Percentiles rank a stretch among this genome's conserved stretches.
Conservation (phyloP, 2,329 filamentous ascomycete species). For the Beauveria asiatica region DNA sequence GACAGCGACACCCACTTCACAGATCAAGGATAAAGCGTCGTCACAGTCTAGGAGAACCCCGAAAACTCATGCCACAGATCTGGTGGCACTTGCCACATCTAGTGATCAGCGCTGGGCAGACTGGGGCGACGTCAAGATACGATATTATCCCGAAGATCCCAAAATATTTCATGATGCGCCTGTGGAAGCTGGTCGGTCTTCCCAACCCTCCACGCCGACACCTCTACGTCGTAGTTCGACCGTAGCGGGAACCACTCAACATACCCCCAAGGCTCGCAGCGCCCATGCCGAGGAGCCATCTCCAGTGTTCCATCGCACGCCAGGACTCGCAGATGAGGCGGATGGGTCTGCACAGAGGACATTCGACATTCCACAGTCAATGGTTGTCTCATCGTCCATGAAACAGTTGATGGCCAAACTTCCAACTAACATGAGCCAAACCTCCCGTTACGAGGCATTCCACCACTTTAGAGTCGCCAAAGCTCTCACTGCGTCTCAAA, state of each 20-base stretch:
- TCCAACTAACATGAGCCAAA: slow-evolving; percentile 58
- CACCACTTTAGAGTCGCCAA: slow-evolving; percentile 78
- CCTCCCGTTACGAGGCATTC: slow-evolving; percentile 74
- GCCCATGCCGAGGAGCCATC: slow-evolving; percentile 34
- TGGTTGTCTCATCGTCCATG: slow-evolving; percentile 43
- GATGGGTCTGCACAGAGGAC: slow-evolving; percentile 40
- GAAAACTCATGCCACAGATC: slow-evolving; percentile 70
- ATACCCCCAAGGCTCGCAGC: slow-evolving; percentile 32
- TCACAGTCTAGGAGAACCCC: slow-evolving; percentile 35
- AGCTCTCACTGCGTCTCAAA: slow-evolving; percentile 58
- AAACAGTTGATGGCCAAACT: slow-evolving; percentile 48
- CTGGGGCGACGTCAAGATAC: slow-evolving; percentile 72
- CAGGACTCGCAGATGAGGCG: slow-evolving; percentile 27
- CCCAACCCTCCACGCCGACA: slow-evolving; percentile 62
- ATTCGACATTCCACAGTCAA: slow-evolving; percentile 55
- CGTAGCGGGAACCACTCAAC: slow-evolving; percentile 30
- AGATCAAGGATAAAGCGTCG: slow-evolving; percentile 60
- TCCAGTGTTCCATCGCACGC: slow-evolving; percentile 38
- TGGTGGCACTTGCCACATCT: slow-evolving; percentile 64
- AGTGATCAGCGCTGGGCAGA: slow-evolving; percentile 56
- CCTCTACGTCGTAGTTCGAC: slow-evolving; percentile 64
- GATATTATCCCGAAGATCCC: slow-evolving; percentile 57
- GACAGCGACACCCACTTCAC: slow-evolving; percentile 43
- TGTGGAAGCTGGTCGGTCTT: slow-evolving; percentile 27
- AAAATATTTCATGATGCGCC: slow-evolving; percentile 15